These are phyloP conservation scores for Petunia axillaris DNA, from an alignment of 257 asterid species.

Conservation along the genomic window DNA sequence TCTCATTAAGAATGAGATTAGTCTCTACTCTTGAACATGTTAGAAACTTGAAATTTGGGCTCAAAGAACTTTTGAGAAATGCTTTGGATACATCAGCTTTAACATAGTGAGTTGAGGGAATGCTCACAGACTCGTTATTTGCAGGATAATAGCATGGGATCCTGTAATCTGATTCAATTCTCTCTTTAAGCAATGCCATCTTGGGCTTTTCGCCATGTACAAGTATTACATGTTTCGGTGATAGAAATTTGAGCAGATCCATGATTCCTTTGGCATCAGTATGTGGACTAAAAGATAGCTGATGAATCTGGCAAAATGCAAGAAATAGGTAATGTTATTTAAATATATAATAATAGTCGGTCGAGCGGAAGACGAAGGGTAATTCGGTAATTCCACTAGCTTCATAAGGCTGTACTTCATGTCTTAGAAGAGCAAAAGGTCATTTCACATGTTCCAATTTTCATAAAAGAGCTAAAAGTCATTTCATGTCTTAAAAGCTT, in stretches of 20 bases:
- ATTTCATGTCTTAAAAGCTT: no score
- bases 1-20: conserved; percentile 30
- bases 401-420: no score
- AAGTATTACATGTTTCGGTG: conserved; percentile 83
- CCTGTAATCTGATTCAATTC: conserved; percentile 55
- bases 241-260: conserved; percentile 83
- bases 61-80: conserved; percentile 56
- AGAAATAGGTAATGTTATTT: not conserved
- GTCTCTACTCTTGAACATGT: conserved; percentile 31
- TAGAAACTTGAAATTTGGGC: conserved; percentile 71
- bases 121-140: conserved; percentile 59
- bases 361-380: no score
- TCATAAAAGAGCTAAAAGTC: no score
- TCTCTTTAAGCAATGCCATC: conserved; percentile 65
- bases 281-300: conserved; percentile 77
- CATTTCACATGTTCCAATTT: no score
- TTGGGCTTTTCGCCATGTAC: conserved; percentile 88
- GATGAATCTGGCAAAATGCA: conserved; percentile 44
- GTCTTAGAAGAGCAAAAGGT: no score
- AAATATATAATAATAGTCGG: not conserved
- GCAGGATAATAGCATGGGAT: conserved; percentile 73
- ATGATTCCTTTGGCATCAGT: conserved; percentile 94
- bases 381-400: no score
- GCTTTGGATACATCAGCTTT: conserved; percentile 63
- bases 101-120: conserved; percentile 57